Conservation (phyloP, 139 green algal genomes). For the Picochlorum sp. region DNA sequence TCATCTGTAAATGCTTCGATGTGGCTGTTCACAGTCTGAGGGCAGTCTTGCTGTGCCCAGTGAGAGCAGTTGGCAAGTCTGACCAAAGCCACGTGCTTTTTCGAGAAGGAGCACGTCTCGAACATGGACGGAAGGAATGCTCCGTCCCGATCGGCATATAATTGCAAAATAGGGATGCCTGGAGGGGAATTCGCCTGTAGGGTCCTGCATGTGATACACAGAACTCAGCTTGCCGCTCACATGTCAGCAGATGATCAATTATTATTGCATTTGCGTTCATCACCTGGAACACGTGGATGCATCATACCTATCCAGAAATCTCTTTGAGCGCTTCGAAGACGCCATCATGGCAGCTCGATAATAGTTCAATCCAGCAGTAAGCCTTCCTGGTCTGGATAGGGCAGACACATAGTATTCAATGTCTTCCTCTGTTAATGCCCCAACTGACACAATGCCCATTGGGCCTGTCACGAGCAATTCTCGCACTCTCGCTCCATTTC, state of each 20-base stretch:
- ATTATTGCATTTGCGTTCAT: too few species aligned
- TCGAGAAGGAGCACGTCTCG: background rate
- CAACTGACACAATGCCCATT: slow-evolving; percentile 1
- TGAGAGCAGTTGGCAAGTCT: slow-evolving; percentile 4
- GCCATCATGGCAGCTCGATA: slow-evolving; percentile 20
- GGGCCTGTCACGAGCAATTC: background rate
- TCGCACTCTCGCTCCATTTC: background rate
- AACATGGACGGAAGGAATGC: slow-evolving; percentile 6
- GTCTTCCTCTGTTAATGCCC: slow-evolving; percentile 7
- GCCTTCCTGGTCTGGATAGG: slow-evolving; percentile 18
- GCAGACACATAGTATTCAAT: slow-evolving; percentile 3
- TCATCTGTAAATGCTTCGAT: slow-evolving; percentile 7
- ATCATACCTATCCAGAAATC: background rate
- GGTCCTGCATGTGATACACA: too few species aligned
- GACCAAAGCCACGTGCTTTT: background rate
- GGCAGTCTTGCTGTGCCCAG: slow-evolving; percentile 19
- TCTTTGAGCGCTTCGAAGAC: background rate
- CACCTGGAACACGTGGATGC: too few species aligned
- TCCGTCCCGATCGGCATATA: slow-evolving; percentile 13
- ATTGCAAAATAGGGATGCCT: slow-evolving; percentile 8
- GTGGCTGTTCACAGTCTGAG: slow-evolving; percentile 13
- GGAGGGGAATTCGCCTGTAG: background rate
- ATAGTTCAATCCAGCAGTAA: slow-evolving; percentile 35
- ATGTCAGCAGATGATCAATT: too few species aligned
- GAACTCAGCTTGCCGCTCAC: too few species aligned